Evolutionary conservation across 805 yeast genomes (phyloP).

Genomic region (Metschnikowia gelsemii): DNA sequence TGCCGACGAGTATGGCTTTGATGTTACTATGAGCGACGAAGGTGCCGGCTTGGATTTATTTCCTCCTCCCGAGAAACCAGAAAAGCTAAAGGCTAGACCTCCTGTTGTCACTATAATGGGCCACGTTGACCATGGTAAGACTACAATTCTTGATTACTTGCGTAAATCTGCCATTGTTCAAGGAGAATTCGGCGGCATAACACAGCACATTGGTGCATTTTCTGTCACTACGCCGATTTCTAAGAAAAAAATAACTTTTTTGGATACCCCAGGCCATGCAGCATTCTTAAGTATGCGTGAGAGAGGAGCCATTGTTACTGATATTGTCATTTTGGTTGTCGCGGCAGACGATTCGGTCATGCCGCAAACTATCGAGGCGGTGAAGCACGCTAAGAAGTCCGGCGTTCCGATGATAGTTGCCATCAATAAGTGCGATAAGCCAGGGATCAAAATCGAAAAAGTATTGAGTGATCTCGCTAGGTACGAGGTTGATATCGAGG

Average conservation of each 20-base stretch:
- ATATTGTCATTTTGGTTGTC: conserved; percentile 86
- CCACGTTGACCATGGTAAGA: conserved; percentile 98
- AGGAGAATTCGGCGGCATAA: conserved; percentile 92
- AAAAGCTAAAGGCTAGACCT: conserved; percentile 62
- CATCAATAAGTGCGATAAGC: conserved; percentile 85
- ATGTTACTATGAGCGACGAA: conserved; percentile 55
- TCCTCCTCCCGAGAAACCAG: conserved; percentile 48
- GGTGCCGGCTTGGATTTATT: conserved; percentile 56
- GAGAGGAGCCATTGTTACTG: conserved; percentile 93
- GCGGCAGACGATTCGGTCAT: conserved; percentile 97
- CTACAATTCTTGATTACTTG: conserved; percentile 84
- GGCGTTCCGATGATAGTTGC: conserved; percentile 88
- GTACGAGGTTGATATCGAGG: conserved; percentile 81
- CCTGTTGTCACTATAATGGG: conserved; percentile 99
- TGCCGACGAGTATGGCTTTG: conserved; percentile 85
- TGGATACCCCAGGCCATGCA: conserved; percentile 98
- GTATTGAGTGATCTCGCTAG: conserved; percentile 76
- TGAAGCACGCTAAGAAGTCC: conserved; percentile 82
- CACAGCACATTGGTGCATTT: conserved; percentile 98
- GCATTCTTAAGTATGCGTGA: conserved; percentile 96
- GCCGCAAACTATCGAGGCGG: conserved; percentile 97
- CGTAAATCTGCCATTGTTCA: conserved; percentile 82
- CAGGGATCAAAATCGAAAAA: conserved; percentile 68
- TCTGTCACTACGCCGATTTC: conserved; percentile 77
- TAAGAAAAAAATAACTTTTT: conserved; percentile 75